Base-by-base conservation (phyloP, 306 rosid species). In the Trichosanthes truncata region DNA sequence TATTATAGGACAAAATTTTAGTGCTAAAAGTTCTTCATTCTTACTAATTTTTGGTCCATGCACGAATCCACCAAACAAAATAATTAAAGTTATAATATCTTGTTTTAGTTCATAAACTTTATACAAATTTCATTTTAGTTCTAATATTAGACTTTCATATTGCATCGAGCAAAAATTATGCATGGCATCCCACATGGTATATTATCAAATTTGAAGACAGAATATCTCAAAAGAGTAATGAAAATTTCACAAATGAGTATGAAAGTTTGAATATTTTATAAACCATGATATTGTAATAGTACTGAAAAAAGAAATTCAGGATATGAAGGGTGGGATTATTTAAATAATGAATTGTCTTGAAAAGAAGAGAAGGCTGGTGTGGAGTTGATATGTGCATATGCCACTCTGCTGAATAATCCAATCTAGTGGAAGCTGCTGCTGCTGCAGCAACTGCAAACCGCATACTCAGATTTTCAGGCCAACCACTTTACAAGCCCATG, bases 401-500 rank as follows among this genome's bases (percentile, higher is more conserved):
- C 26, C 73, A 33, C 25, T 5, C 56, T 62, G 61, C 68, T 61
- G 48, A 65, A 60, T 3, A 0, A 60, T 60, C 66, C 15, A 67
- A 67, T 38, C 49, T 35, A 41, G 48, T 2, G 49, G 48, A 66
- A 66, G 46, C 7, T 21, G 55, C 35, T 69, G 35, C 14, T n/a
- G n/a, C n/a, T n/a, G n/a, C n/a, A n/a, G n/a, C n/a, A n/a, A n/a
- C n/a, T n/a, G n/a, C n/a, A n/a, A 43, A 21, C 55, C 23, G 77
- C 36, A 43, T 43, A 45, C 38, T 45, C 56, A 69, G 76, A 69
- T 69, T 69, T 43, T 69, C 23, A 68, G 76, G 76, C 53, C 76
- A 71, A 71, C 77, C 57, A 43, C 77, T 41, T 26, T 71, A 71
- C 77, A 72, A 49, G 18, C 26, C 78, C 61, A 49, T 74, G 78